Evolutionary conservation across 1,284 basidiomycete species (phyloP), one percentile per base, ranked within the genome.

Genomic region (Moesziomyces antarcticus): DNA sequence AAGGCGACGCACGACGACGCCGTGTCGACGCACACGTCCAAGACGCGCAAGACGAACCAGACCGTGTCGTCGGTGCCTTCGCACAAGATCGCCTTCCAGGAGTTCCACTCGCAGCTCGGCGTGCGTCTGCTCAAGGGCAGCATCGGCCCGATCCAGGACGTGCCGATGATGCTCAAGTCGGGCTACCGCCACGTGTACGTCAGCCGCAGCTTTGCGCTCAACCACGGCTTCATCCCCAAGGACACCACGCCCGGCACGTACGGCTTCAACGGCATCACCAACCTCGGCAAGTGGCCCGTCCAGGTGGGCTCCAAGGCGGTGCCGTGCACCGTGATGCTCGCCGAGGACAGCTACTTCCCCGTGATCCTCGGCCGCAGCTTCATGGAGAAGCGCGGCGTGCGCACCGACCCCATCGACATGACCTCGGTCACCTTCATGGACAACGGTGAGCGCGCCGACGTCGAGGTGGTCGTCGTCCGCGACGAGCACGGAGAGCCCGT

Each of bases 151-250:
- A 92, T 95, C 33, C 87, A 91, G 66, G 90, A 93, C 57, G 85
- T 86, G 18, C 83, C 85, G 25, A 86, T 86, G 85, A 97, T 97
- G 94, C 88, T 98, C 78, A 96, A 94, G 86, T 88, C 89, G n/a
- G 95, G 96, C 6, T 92, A 99, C 85, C 88, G 93, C 25, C 91
- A 96, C 80, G 94, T 98, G 56, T 99, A 99, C 85, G 91, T 99
- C 66, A 96, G 94, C 21, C 89, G 96, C 65, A 91, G 91, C 82
- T 99, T 99, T 83, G 97, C 96, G 0, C 87, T 91, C 70, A 89
- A 90, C 77, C 90, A 97, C 84, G 91, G 91, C 1, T 94, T 99
- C 82, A 92, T 98, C 69, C 93, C 93, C 14, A 87, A 87, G 40
- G 93, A 95, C 74, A 91, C 94, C 30, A 85, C 85, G 4, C 85